A percentile compares a stretch with the other conserved stretches of the same genome.
Conservation (phyloP, 1,139 yeast species). For the Candida sojae region DNA sequence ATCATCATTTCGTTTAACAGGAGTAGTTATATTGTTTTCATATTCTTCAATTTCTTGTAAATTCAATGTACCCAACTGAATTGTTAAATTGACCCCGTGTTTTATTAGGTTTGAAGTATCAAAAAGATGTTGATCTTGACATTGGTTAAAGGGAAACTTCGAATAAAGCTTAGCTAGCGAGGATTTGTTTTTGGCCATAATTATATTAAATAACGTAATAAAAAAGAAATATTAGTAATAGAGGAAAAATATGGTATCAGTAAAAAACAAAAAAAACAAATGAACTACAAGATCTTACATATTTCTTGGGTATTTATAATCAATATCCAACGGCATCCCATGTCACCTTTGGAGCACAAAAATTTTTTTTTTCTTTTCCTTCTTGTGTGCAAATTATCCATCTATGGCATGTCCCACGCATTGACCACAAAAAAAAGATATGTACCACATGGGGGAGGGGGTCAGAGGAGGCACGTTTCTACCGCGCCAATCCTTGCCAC, state of each 20-base stretch:
- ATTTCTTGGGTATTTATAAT: no score
- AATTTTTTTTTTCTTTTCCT: no score
- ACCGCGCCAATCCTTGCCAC: no score
- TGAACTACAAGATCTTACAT: no score
- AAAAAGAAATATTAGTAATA: not conserved
- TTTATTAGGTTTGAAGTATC: constrained; percentile 15
- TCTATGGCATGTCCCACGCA: no score
- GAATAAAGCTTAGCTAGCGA: constrained; percentile 1
- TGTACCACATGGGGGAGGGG: no score
- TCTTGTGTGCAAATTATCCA: no score
- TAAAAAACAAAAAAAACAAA: not conserved
- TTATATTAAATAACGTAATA: not conserved
- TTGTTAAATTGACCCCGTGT: constrained; percentile 14
- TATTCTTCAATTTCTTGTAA: constrained; percentile 5
- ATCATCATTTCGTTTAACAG: not conserved
- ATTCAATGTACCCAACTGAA: constrained; percentile 9
- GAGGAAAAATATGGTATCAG: not conserved
- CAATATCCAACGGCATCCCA: no score
- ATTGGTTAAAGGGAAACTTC: constrained; percentile 16
- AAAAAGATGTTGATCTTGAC: constrained; percentile 13
- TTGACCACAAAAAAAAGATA: no score
- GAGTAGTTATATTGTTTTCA: not conserved
- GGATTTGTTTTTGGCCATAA: not conserved
- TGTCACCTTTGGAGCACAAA: no score
- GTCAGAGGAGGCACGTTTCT: no score